Evolutionary conservation across 177 flowering plant species (phyloP), one percentile per base, ranked within the genome.

Genomic region (Vitis hybrid): DNA sequence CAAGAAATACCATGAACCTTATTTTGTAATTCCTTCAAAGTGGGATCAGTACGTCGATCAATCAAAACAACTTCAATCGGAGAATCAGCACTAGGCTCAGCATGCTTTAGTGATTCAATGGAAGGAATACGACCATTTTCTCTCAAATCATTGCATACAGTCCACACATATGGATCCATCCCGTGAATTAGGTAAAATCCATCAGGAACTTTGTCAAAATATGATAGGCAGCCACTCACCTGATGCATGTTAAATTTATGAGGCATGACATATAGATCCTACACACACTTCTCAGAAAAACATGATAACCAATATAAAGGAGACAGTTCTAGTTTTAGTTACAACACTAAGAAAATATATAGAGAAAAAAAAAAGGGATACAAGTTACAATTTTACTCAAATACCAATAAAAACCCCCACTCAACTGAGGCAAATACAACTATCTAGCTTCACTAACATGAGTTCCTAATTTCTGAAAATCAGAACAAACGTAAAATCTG

Each of bases 181-280:
- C 99, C 99, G 72, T 86, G 76, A 56, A 95, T 87, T 66, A 83
- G 68, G 77, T 93, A 91, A 82, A 95, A 95, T 51, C 95, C 98
- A 88, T 95, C 97, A 52, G 93, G 97, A 73, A 93, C 72, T 79
- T 82, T 90, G 76, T 93, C 98, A 60, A 73, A 84, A 78, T 95
- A 95, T 60, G 98, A 95, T 55, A 95, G 80, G 78, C 94, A 88
- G 59, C 99, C 98, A 85, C 85, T 95, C 63, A 90, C 95, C 98
- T 95, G 85, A 77, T 68, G 72, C 70, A 79, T 15, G 72, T 65
- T 51, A 72, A 55, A 56, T 68, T 10, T 29, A 20, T 59, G 65
- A 66, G 16, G 15, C 9, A 64, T 18, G 10, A 65, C 12, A 19
- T 59, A 19, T 58, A 13, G 51, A 5, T 33, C 60, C n/a, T 52